phyloP scores from a whole-genome alignment of 306 rosid species.

The Castanea sativa region DNA sequence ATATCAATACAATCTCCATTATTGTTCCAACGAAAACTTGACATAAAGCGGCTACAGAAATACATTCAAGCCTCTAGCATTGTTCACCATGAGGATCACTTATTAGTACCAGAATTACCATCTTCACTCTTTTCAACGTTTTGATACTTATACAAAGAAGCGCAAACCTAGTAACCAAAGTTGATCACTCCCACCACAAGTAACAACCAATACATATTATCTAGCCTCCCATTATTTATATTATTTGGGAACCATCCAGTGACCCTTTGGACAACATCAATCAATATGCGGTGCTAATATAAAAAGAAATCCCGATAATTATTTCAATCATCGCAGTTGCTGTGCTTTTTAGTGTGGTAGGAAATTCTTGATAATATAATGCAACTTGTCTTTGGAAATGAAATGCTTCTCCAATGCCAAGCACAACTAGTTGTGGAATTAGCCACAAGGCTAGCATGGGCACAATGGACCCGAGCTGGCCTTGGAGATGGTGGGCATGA shows the following conservation, averaged over 20 bases:
- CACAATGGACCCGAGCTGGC: background rate
- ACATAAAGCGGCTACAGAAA: too few relatives aligned
- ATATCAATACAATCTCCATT: too few relatives aligned
- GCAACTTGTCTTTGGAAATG: slow-evolving; percentile 64
- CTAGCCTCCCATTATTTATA: slow-evolving; percentile 38
- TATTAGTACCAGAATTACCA: background rate
- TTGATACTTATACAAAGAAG: slow-evolving; percentile 26
- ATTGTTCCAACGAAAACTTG: too few relatives aligned
- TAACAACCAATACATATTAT: slow-evolving; percentile 34
- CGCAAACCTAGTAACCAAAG: slow-evolving; percentile 28
- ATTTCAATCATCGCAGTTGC: slow-evolving; percentile 40
- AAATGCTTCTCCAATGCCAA: slow-evolving; percentile 68
- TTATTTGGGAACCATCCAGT: slow-evolving; percentile 38
- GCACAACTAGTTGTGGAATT: slow-evolving; percentile 48
- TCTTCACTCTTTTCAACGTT: background rate
- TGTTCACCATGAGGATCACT: background rate
- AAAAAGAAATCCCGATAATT: slow-evolving; percentile 17
- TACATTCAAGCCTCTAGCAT: background rate
- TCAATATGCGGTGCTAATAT: slow-evolving; percentile 23
- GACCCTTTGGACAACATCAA: slow-evolving; percentile 21
- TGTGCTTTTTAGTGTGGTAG: slow-evolving; percentile 39
- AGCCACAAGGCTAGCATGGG: slow-evolving; percentile 46
- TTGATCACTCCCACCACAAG: slow-evolving; percentile 29
- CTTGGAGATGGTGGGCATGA: slow-evolving; percentile 1
- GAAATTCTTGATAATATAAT: slow-evolving; percentile 65